Evolutionary conservation across 176 grass and related monocot species (phyloP), one percentile per base, ranked within the genome.

Genomic region (Luzula sylvatica): DNA sequence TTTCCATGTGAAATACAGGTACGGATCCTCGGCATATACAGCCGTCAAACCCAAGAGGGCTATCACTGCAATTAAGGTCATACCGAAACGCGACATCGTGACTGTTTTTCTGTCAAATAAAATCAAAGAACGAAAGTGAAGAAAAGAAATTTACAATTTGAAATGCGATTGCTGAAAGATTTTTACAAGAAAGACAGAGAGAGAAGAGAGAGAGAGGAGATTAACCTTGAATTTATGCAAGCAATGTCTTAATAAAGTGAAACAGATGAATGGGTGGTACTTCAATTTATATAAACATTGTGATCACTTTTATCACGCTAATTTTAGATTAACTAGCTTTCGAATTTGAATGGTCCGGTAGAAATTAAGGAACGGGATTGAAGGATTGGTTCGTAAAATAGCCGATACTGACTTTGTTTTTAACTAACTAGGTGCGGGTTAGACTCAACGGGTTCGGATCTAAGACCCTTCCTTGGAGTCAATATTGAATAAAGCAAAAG

Each of bases 1-100:
- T 1, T 23, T 43, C 67, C 67, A 71, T 48, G 67, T 61, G 67
- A 71, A 71, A 54, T 27, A 71, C 7, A 42, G 54, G 21, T 71
- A 71, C 0, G 67, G 67, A 42, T 71, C 55, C 67, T 71, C 67
- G 3, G 53, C 67, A 21, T 32, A 11, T 22, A 70, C 66, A 3
- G 54, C 67, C 15, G 67, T 39, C 12, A 58, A 29, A 50, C 55
- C 67, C 15, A 60, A 1, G 7, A 60, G 11, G 20, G 42, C 58
- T 41, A 71, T 7, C 15, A 71, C 23, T 26, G 55, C 42, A 15
- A 50, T 32, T 18, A 71, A 42, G 20, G 56, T 48, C 7, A 28
- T 58, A 41, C n/a, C 35, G 43, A 50, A 14, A 29, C 17, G 18
- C 9, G 42, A 39, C 67, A 71, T 59, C 41, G 46, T 28, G 6